Base-by-base conservation (phyloP, 257 asterid genomes). In the Thymus quinquecostatus region DNA sequence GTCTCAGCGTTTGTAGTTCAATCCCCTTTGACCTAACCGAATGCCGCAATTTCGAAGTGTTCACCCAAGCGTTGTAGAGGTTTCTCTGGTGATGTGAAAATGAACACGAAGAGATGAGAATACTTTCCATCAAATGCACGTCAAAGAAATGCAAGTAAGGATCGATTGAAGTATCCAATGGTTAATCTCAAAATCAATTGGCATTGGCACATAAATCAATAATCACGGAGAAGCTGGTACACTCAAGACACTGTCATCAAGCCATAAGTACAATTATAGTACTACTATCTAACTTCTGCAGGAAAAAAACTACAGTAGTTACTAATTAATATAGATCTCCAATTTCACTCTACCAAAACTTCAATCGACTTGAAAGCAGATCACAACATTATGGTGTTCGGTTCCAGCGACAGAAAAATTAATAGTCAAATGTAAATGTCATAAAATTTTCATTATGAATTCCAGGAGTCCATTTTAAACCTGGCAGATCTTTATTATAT, bases 31-130 rank as follows among this genome's bases (percentile, higher is more conserved):
- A 83, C 68, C 58, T 78, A 68, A 87, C 90, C 40, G 83, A 85
- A 66, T 82, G 86, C 73, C 86, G 81, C 86, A 92, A 76, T 71
- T 85, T 89, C 41, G 89, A 79, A 61, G 81, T 81, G 70, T 88
- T 73, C 83, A 83, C 78, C 93, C 92, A 87, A 63, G 95, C 93
- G 79, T 82, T 85, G 45, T 87, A 92, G 33, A 89, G 80, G 81
- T 80, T 86, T 82, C 87, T 85, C 97, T 92, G 93, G 68, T 67
- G 58, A 73, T 84, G 64, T 54, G 57, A 53, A 69, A 71, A 72
- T 13, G 38, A 45, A 41, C 51, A 30, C 45, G 49, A 47, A 61
- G 66, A 68, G 41, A 75, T 75, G 61, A 75, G 60, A 75, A 60
- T 59, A 56, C 61, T 41, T 66, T 68, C 29, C 32, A 56, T 45